Evolutionary conservation across 73 alveolate species (phyloP).

Genomic region (Durusdinium trenchii): DNA sequence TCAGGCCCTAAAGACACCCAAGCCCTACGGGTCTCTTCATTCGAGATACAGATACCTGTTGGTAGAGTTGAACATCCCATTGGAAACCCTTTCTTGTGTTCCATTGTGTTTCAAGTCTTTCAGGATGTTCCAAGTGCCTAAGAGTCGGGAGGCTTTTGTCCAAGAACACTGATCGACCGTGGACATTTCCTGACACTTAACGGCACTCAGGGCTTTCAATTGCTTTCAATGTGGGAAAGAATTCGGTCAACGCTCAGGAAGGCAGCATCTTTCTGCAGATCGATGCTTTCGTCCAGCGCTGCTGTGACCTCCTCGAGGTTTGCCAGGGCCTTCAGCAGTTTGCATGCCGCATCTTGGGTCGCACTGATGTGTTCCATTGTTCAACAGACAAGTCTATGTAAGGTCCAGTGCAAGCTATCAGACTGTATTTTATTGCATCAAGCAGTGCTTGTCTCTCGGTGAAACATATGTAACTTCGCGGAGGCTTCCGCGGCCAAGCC

Average conservation of each 20-base stretch:
- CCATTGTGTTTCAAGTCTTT: too few relatives aligned
- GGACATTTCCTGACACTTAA: slow-evolving; percentile 77
- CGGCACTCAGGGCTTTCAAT: neutral
- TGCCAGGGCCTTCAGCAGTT: slow-evolving; percentile 93
- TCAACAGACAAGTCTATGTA: neutral
- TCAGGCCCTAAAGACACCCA: too few relatives aligned
- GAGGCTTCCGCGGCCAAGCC: slow-evolving; percentile 89
- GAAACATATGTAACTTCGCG: neutral
- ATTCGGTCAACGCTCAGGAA: slow-evolving; percentile 52
- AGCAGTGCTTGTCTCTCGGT: neutral
- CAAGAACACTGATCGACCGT: slow-evolving; percentile 90
- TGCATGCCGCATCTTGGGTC: slow-evolving; percentile 59
- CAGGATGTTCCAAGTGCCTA: too few relatives aligned
- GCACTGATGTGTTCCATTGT: neutral
- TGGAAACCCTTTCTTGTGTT: too few relatives aligned
- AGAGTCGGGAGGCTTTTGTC: slow-evolving; percentile 25
- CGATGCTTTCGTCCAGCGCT: slow-evolving; percentile 99
- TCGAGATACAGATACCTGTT: too few relatives aligned
- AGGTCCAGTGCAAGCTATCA: neutral
- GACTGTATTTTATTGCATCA: too few relatives aligned
- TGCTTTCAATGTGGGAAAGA: neutral
- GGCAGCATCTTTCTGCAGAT: slow-evolving; percentile 99
- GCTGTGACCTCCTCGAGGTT: slow-evolving; percentile 99
- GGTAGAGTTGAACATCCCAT: too few relatives aligned
- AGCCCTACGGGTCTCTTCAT: too few relatives aligned